Evolutionary conservation across 148 eudicot genomes (phyloP), one percentile per base, ranked within the genome.

Genomic region (Tetragonia tetragonoides): DNA sequence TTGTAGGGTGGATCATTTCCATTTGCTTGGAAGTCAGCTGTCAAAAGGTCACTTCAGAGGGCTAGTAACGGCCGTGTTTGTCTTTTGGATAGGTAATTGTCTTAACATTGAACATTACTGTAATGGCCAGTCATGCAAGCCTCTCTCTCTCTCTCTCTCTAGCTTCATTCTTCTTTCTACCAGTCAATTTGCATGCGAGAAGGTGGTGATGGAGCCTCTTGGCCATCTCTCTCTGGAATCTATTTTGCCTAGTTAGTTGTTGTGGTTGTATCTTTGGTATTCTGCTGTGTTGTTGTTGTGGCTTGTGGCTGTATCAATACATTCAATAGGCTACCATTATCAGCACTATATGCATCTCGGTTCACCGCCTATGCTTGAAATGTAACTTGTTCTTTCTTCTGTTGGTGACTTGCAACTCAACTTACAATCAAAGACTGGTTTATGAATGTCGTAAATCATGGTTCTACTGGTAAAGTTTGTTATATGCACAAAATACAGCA

Each of bases 1-100:
- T 63, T 38, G 72, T 77, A 95, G 99, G 99, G 99, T 72, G 99
- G 98, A 65, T 91, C 99, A 47, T 95, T 95, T 86, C 99, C 99
- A 44, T 93, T 87, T 84, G 91, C 89, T 72, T 95, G 99, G 99
- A 95, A 90, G 85, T 76, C 97, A 72, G 90, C 95, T 77, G 85
- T 93, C 46, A 95, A 95, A 84, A 87, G 86, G 84, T 90, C 93
- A 70, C 93, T 95, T 82, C 85, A 88, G 66, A 88, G 71, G 87
- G 91, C 91, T 65, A 80, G 83, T 67, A 53, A 28, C 38, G 91
- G 90, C 74, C 78, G 88, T 60, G 79, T 73, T 75, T 79, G 86
- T 79, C 94, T 86, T 47, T 81, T 93, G 67, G 99, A 95, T 73
- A 95, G 99, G 99, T 90, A 66, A 76, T 74, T 66, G 67, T 53